Evolutionary conservation across 2,329 filamentous ascomycete genomes (phyloP).

Genomic region (Pseudocercospora eumusae): DNA sequence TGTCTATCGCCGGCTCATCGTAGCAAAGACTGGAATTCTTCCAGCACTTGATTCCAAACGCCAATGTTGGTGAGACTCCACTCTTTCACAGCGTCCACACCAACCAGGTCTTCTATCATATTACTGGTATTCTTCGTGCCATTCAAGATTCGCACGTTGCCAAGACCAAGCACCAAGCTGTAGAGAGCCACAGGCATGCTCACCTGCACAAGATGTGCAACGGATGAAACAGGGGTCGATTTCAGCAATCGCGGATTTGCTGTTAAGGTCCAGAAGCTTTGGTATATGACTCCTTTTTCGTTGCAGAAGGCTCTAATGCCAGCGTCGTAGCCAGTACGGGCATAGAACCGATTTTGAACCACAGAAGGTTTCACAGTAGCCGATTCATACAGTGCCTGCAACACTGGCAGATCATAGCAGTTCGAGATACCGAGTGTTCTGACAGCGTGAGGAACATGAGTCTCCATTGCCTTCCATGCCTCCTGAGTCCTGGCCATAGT

Average conservation of each 20-base stretch:
- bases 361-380: constrained; percentile 59
- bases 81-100: constrained; percentile 36
- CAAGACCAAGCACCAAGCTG: constrained; percentile 57
- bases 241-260: constrained; percentile 57
- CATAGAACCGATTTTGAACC: constrained; percentile 75
- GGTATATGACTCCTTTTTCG: constrained; percentile 56
- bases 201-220: constrained; percentile 52
- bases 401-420: constrained; percentile 55
- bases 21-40: constrained; percentile 21
- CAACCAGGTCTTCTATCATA: constrained; percentile 57
- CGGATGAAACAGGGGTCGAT: constrained; percentile 49
- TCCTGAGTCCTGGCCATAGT: constrained; percentile 57
- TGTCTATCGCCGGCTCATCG: constrained; percentile 4
- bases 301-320: constrained; percentile 60
- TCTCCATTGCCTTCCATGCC: constrained; percentile 67
- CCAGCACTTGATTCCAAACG: constrained; percentile 10
- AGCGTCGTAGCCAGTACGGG: constrained; percentile 60
- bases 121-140: constrained; percentile 56
- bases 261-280: constrained; percentile 64
- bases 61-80: constrained; percentile 17
- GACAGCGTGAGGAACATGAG: constrained; percentile 65
- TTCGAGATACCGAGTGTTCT: constrained; percentile 76
- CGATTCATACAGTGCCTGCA: constrained; percentile 55
- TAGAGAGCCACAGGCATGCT: constrained; percentile 56
- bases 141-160: constrained; percentile 55